Base-by-base conservation (phyloP, 2,329 filamentous ascomycete species). In the Paracoccidioides lutzii region DNA sequence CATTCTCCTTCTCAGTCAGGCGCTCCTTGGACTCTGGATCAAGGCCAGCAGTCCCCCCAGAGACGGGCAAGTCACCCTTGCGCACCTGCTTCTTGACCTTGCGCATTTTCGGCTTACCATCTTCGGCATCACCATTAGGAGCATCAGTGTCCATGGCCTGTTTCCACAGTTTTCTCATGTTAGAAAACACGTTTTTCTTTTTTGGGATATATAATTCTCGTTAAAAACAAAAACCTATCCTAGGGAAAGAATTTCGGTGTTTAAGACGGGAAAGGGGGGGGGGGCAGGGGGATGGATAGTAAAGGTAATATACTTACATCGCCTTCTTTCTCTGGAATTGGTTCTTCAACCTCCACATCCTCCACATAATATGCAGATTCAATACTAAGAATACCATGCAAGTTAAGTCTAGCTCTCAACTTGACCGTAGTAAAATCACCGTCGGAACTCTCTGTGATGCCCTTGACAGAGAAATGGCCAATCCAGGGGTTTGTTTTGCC, bases 401-500 rank as follows among this genome's bases (percentile, higher is more conserved):
- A 82, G 76, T 98, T 98, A 56, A 98, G 82, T 61, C 93, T 85
- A 50, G 93, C 91, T 82, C 97, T 97, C 60, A 98, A 84, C 79
- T 98, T 98, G 85, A 93, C 98, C 67, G 97, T 94, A 91, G 98
- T 97, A 73, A 97, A 98, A 71, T 97, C 93, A 58, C 94, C 88
- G 70, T 93, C 90, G 62, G 84, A 81, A 68, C 95, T 89, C 43
- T 89, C 86, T 81, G 96, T 90, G 68, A 98, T 91, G 48, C 87
- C 88, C 82, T 98, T 98, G 71, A 98, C 90, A 44, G 90, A 95
- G 78, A 98, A 98, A 61, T 89, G 85, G 56, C 93, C 93, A 64
- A 98, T 96, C 87, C 91, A 97, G 50, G 93, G 88, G 70, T 89
- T 88, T 59, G 85, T 79, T 79, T 91, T 94, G 66, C 90, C 90